Conservation (phyloP, 352 stramenopile genomes). For the Pythium phragmiticola region DNA sequence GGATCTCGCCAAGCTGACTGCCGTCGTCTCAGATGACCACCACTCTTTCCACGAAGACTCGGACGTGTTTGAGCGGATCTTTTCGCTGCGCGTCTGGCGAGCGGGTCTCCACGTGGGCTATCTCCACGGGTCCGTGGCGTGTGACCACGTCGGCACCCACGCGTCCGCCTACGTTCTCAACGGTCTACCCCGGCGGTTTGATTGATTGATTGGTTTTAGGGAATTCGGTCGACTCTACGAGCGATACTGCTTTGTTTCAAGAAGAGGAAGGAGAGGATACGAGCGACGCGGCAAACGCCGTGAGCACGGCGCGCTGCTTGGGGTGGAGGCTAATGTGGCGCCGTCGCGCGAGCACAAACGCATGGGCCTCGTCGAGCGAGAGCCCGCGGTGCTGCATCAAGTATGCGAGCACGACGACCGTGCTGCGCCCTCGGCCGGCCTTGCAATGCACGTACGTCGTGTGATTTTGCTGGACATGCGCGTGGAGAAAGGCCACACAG, state of each 20-base stretch:
- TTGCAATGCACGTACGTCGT: conserved; percentile 85
- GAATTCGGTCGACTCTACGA: too few species aligned
- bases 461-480: conserved; percentile 51
- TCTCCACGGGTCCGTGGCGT: conserved; percentile 11
- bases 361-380: conserved; percentile 53
- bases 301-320: conserved; percentile 55
- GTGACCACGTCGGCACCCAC: conserved; percentile 35
- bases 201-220: conserved; percentile 25
- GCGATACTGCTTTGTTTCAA: too few species aligned
- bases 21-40: not conserved
- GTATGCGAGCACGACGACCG: conserved; percentile 71
- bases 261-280: not conserved
- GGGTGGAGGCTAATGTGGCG: conserved; percentile 64
- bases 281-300: conserved; percentile 31
- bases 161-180: conserved; percentile 48
- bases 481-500: conserved; percentile 60
- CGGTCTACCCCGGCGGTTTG: conserved; percentile 37
- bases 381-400: conserved; percentile 59
- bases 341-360: conserved; percentile 50
- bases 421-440: conserved; percentile 70
- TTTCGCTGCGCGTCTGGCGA: conserved; percentile 34
- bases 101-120: conserved; percentile 33
- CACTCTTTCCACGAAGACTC: conserved; percentile 27
- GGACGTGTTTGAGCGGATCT: conserved; percentile 39
- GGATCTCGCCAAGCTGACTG: conserved; percentile 30